Percentiles rank a stretch among this genome's conserved stretches.
These are phyloP conservation scores for Scalesia atractyloides DNA, from an alignment of 129 eudicot species.

Conservation along the genomic window DNA sequence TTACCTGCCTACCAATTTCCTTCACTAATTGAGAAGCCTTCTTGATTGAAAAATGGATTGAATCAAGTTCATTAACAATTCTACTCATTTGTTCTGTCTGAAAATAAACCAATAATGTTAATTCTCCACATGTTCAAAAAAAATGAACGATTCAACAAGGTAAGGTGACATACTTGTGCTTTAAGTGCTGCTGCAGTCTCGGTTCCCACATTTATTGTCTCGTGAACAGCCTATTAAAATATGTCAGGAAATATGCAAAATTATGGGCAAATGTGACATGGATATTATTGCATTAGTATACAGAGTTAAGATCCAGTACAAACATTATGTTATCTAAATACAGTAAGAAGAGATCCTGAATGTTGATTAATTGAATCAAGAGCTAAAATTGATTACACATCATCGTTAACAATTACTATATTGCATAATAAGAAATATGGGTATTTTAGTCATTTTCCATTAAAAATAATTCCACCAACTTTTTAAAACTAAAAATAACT, in stretches of 20 bases:
- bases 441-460: too few relatives aligned
- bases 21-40: slow-evolving; percentile 93
- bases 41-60: slow-evolving; percentile 89
- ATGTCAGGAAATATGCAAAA: not conserved
- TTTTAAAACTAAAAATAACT: too few relatives aligned
- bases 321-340: too few relatives aligned
- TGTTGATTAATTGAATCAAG: too few relatives aligned
- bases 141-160: slow-evolving; percentile 8
- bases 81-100: slow-evolving; percentile 99
- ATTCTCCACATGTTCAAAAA: slow-evolving; percentile 10
- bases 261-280: not conserved
- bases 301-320: too few relatives aligned
- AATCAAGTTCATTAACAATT: slow-evolving; percentile 92
- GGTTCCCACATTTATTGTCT: slow-evolving; percentile 82
- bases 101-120: slow-evolving; percentile 20
- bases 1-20: slow-evolving; percentile 99
- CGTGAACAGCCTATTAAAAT: slow-evolving; percentile 68
- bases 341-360: too few relatives aligned
- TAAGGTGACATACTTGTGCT: slow-evolving; percentile 66
- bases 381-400: too few relatives aligned
- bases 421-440: too few relatives aligned
- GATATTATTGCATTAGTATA: not conserved
- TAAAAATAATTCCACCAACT: too few relatives aligned
- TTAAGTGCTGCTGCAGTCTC: slow-evolving; percentile 94
- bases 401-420: too few relatives aligned